These are phyloP conservation scores for Tremella mesenterica DNA, from an alignment of 768 basidiomycete species.

Conservation along the genomic window DNA sequence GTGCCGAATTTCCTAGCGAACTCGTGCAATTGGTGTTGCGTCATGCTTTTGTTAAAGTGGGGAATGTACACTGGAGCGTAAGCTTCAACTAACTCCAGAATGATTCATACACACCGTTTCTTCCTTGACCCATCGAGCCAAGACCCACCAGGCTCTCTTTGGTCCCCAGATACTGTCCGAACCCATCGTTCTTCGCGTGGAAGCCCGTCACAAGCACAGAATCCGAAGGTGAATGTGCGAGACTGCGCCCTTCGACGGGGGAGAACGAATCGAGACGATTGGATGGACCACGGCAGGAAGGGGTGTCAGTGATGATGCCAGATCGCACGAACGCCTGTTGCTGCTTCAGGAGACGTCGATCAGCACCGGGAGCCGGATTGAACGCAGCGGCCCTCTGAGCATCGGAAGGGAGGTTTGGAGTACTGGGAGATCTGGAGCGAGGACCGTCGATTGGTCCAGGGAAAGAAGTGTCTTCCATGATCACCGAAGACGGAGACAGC, in stretches of 20 bases:
- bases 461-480: neutral
- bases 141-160: neutral
- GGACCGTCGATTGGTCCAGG: neutral
- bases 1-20: constrained; percentile 18
- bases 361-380: neutral
- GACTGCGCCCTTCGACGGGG: too few relatives aligned
- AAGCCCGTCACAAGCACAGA: too few relatives aligned
- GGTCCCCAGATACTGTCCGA: too few relatives aligned
- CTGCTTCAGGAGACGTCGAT: too few relatives aligned
- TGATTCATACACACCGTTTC: constrained; percentile 15
- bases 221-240: too few relatives aligned
- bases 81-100: neutral
- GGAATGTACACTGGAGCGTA: constrained; percentile 22
- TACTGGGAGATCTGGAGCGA: constrained; percentile 12
- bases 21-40: constrained; percentile 7
- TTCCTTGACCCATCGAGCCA: constrained; percentile 8
- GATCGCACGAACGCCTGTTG: too few relatives aligned
- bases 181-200: too few relatives aligned
- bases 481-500: neutral
- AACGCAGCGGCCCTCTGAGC: neutral
- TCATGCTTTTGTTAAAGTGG: constrained; percentile 5
- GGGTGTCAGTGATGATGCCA: too few relatives aligned
- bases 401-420: constrained; percentile 16
- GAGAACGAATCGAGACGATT: too few relatives aligned
- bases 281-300: too few relatives aligned